Conservation (phyloP, 768 basidiomycete species). For the Tricholoma flavovirens region DNA sequence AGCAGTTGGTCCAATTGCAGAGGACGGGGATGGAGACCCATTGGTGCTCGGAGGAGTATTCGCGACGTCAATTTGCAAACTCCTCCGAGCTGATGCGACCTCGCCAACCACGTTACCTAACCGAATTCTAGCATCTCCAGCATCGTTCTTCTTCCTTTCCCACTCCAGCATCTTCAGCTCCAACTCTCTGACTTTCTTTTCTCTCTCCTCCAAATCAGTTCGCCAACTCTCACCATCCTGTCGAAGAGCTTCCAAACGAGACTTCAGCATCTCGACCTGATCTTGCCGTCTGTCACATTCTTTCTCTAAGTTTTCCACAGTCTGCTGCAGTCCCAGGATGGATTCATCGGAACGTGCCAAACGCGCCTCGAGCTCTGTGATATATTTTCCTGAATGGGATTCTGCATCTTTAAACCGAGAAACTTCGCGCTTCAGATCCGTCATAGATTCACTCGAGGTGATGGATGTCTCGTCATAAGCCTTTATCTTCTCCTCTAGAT, state of each 20-base stretch:
- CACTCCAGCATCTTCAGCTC: constrained; percentile 77
- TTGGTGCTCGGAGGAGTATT: constrained; percentile 15
- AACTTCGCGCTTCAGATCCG: constrained; percentile 82
- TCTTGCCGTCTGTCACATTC: constrained; percentile 71
- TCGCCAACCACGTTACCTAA: constrained; percentile 64
- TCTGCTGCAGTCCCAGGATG: constrained; percentile 57
- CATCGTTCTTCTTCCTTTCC: constrained; percentile 64
- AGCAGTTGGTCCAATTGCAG: constrained; percentile 21
- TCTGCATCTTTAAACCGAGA: constrained; percentile 72
- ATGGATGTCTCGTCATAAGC: constrained; percentile 74
- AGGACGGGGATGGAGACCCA: constrained; percentile 16
- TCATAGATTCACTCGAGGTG: constrained; percentile 71
- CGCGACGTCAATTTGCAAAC: constrained; percentile 48
- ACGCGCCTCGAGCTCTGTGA: constrained; percentile 80
- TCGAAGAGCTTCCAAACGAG: constrained; percentile 61
- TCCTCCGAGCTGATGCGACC: constrained; percentile 64
- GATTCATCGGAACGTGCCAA: constrained; percentile 77
- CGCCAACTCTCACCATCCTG: constrained; percentile 79
- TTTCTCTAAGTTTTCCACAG: constrained; percentile 69
- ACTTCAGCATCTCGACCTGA: constrained; percentile 66
- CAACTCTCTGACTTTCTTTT: constrained; percentile 67
- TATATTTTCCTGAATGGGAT: constrained; percentile 66
- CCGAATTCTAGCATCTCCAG: constrained; percentile 58
- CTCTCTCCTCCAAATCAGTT: constrained; percentile 78
- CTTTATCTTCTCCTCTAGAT: constrained; percentile 90